Evolutionary conservation across 2,329 filamentous ascomycete species (phyloP).

Genomic region (Trichophyton mentagrophytes): DNA sequence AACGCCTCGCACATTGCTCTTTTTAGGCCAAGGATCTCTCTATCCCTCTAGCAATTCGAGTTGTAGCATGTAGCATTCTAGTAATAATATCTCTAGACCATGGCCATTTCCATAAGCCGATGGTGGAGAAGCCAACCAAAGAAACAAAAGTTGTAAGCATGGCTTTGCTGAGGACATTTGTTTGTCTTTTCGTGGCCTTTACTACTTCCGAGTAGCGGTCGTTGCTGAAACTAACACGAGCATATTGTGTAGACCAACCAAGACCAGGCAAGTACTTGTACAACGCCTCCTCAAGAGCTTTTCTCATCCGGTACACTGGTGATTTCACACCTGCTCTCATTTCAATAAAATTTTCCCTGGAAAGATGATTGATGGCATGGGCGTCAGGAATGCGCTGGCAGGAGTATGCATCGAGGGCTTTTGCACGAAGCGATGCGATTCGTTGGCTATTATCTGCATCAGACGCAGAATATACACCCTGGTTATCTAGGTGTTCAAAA

Average conservation of each 20-base stretch:
- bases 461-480: conserved; percentile 39
- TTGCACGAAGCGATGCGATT: conserved; percentile 23
- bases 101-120: conserved; percentile 22
- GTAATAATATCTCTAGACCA: conserved; percentile 8
- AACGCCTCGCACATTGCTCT: too few species aligned
- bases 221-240: conserved; percentile 84
- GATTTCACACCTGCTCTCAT: conserved; percentile 81
- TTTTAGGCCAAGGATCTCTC: not conserved
- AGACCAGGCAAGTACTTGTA: conserved; percentile 61
- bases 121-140: conserved; percentile 19
- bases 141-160: conserved; percentile 21
- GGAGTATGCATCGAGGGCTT: conserved; percentile 61
- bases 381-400: conserved; percentile 61
- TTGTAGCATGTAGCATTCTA: not conserved
- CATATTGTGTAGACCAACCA: conserved; percentile 88
- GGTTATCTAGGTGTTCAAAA: conserved; percentile 65
- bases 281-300: conserved; percentile 73
- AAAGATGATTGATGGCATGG: conserved; percentile 82
- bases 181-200: conserved; percentile 55
- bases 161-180: conserved; percentile 41
- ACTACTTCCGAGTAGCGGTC: conserved; percentile 79
- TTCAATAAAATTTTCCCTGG: conserved; percentile 80
- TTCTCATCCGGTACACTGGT: conserved; percentile 64
- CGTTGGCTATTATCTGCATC: conserved; percentile 29
- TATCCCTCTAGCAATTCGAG: not conserved